A percentile compares a stretch with the other conserved stretches of the same genome.
phyloP scores from a whole-genome alignment of 805 yeast genomes.

The Suhomyces sp. region DNA sequence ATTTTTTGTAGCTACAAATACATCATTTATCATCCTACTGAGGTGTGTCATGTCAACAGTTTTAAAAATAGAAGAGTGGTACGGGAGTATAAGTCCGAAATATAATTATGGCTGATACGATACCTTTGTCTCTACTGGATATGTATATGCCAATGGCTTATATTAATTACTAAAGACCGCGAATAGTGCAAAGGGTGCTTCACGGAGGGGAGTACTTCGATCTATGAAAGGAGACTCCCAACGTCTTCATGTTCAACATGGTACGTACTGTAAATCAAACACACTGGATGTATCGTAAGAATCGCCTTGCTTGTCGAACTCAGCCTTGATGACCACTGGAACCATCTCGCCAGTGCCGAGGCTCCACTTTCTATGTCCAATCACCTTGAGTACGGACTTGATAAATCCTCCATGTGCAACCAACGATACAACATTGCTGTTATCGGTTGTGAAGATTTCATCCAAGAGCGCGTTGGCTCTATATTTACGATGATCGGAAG shows the following conservation, averaged over 20 bases:
- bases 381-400: slow-evolving; percentile 21
- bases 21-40: background rate
- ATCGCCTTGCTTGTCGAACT: background rate
- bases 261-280: background rate
- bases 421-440: slow-evolving; percentile 20
- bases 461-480: slow-evolving; percentile 26
- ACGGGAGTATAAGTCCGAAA: background rate
- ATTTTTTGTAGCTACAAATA: background rate
- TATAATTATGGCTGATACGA: background rate
- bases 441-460: slow-evolving; percentile 23
- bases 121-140: background rate
- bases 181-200: background rate
- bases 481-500: slow-evolving; percentile 21
- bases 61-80: background rate
- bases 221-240: background rate
- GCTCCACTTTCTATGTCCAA: slow-evolving; percentile 22
- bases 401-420: slow-evolving; percentile 31
- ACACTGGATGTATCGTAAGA: slow-evolving; percentile 1
- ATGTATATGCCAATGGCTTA: background rate
- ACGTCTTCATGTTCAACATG: background rate
- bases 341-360: slow-evolving; percentile 27
- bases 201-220: background rate
- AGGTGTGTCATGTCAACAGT: background rate
- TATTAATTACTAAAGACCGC: background rate
- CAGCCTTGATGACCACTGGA: slow-evolving; percentile 23